A percentile compares a stretch with the other conserved stretches of the same genome.
phyloP scores from a whole-genome alignment of 257 asterid genomes.

The Echium plantagineum region DNA sequence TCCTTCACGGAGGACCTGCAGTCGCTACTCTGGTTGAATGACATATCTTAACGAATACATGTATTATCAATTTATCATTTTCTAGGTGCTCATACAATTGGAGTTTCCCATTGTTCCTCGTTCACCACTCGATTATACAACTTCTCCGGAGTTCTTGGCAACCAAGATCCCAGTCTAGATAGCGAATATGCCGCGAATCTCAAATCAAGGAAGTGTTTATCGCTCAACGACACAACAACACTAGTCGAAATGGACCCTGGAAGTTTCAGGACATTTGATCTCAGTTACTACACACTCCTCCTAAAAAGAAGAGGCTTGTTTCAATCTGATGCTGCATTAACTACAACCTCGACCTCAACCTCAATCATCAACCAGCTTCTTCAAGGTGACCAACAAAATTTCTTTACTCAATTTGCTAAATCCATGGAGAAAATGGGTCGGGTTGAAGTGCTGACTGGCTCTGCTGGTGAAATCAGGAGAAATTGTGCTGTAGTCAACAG shows the following conservation, averaged over 20 bases:
- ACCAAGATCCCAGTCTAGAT: conserved; percentile 55
- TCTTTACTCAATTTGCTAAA: conserved; percentile 34
- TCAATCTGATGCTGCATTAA: conserved; percentile 46
- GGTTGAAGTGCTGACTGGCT: conserved; percentile 42
- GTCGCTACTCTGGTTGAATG: no score
- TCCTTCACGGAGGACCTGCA: no score
- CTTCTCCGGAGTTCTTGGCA: conserved; percentile 43
- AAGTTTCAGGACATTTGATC: conserved; percentile 59
- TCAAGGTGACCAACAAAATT: conserved; percentile 23
- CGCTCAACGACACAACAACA: conserved; percentile 26
- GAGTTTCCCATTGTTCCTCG: conserved; percentile 45
- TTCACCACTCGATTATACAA: conserved; percentile 45
- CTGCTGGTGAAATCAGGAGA: conserved; percentile 47
- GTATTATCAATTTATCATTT: no score
- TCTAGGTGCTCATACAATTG: conserved; percentile 85
- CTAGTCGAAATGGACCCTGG: conserved; percentile 63
- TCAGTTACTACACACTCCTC: conserved; percentile 43
- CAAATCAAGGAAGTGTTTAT: conserved; percentile 33
- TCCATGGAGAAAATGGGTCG: conserved; percentile 73
- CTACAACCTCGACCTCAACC: conserved; percentile 28
- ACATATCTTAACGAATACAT: no score
- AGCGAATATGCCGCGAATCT: conserved; percentile 55
- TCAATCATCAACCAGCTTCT: conserved; percentile 25
- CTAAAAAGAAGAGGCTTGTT: conserved; percentile 58
- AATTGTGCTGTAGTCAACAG: conserved; percentile 57